Base-by-base conservation (phyloP, 129 eudicot species). In the Lactuca saligna region DNA sequence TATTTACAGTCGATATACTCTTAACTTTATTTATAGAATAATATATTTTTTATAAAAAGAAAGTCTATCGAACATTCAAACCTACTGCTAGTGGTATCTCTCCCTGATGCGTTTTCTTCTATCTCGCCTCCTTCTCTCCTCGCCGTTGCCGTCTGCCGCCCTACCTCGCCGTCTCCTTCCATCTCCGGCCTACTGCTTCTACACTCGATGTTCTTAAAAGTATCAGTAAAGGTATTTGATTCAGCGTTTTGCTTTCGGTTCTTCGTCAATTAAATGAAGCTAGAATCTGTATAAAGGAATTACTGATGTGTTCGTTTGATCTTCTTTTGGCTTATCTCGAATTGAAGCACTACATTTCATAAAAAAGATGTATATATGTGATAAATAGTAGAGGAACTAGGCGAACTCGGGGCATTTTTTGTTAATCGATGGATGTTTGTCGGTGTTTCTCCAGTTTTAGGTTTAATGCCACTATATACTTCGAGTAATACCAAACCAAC, bases 91-190 rank as follows among this genome's bases (percentile, higher is more conserved):
- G 5, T 6, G 5, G 5, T 4, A 6, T 46, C 12, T n/a, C 51
- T 42, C n/a, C 51, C n/a, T 46, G 51, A 46, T 11, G 3, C n/a
- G 15, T 42, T 42, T 8, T 42, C 13, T 42, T 46, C 51, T 10
- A 46, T 46, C 51, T 12, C 51, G 51, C 15, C 51, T 10, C 51
- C 51, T 46, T 46, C 15, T 46, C 51, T 12, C 5, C n/a, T 46
- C 51, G 51, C 51, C 51, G 51, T 46, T 12, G 51, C 51, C 51
- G 15, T 46, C 51, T 46, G 51, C 51, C 51, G 51, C 51, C 51
- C 51, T 46, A 3, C 51, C 51, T 46, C n/a, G n/a, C 51, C 51
- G 51, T 46, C 51, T 11, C 51, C 51, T 11, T 11, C 7, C 51
- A 46, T 46, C 51, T 46, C 51, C 51, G 51, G 51, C 51, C 49